Conservation (phyloP, 2,329 filamentous ascomycete species). For the Neofusicoccum kwambonambiense region DNA sequence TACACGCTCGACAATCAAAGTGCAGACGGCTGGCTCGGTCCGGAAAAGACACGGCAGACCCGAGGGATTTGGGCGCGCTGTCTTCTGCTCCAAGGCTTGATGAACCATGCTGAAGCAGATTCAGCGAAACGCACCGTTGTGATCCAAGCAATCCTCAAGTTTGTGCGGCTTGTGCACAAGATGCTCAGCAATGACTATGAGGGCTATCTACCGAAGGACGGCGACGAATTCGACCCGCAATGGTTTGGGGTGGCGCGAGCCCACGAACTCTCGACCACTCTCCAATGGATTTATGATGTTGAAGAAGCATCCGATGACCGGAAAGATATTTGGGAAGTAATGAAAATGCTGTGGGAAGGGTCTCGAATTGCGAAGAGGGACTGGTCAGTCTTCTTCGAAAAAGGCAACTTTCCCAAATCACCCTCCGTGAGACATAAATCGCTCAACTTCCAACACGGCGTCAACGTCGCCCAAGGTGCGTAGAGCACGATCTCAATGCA, state of each 20-base stretch:
- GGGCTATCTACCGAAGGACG: constrained; percentile 48
- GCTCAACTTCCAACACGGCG: constrained; percentile 41
- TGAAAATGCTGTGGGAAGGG: constrained; percentile 40
- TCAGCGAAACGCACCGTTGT: constrained; percentile 42
- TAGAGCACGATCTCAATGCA: neutral
- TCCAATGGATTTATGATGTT: constrained; percentile 50
- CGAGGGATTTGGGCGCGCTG: constrained; percentile 56
- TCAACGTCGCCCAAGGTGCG: constrained; percentile 47
- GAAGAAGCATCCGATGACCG: neutral
- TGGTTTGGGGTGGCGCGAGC: constrained; percentile 18
- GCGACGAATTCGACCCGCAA: constrained; percentile 31
- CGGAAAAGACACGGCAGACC: constrained; percentile 42
- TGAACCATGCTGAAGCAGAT: constrained; percentile 52
- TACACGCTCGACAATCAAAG: constrained; percentile 50
- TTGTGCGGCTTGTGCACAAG: constrained; percentile 50
- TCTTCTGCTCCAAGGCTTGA: constrained; percentile 52
- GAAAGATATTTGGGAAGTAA: constrained; percentile 38
- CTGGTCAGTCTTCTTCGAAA: constrained; percentile 37
- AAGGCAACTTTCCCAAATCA: constrained; percentile 30
- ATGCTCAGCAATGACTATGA: constrained; percentile 57
- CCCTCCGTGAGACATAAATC: neutral
- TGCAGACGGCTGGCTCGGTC: constrained; percentile 60
- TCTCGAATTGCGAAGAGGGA: constrained; percentile 26
- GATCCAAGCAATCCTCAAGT: constrained; percentile 51
- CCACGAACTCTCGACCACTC: constrained; percentile 46